phyloP scores from a whole-genome alignment of 225 moss, liverwort and hornwort species.

The Antitrichia curtipendula region DNA sequence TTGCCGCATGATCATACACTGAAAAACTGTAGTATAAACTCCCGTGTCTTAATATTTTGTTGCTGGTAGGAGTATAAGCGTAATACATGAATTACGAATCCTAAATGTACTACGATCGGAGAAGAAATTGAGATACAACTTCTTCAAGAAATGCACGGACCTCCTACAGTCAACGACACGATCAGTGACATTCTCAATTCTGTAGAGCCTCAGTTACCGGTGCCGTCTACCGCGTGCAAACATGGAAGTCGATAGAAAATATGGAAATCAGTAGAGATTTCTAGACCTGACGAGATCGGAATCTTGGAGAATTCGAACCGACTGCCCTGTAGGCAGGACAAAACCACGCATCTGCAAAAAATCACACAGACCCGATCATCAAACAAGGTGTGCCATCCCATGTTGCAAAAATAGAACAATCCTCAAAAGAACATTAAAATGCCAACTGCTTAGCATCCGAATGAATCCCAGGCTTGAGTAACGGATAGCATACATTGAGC shows the following conservation, averaged over 20 bases:
- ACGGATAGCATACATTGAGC: not conserved
- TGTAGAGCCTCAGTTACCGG: not conserved
- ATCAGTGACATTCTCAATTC: not conserved
- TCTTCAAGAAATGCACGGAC: not conserved
- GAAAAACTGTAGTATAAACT: not conserved
- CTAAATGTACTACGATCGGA: not conserved
- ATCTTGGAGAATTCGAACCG: constrained; percentile 50
- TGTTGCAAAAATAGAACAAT: not conserved
- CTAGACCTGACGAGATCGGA: constrained; percentile 74
- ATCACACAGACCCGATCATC: not conserved
- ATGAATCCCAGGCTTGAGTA: not conserved
- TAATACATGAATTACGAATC: not conserved
- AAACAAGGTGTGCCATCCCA: not conserved
- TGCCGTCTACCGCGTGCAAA: not conserved
- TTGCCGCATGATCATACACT: not conserved
- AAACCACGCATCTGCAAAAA: constrained; percentile 61
- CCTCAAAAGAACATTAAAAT: not conserved
- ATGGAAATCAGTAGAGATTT: not conserved
- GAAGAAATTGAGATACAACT: not conserved
- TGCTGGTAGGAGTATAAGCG: not conserved
- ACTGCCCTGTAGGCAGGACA: constrained; percentile 47
- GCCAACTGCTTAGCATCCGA: not conserved
- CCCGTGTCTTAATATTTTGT: not conserved
- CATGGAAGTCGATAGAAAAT: not conserved
- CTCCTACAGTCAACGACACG: not conserved